Percentiles rank a stretch among this genome's conserved stretches.
These are phyloP conservation scores for Cerioporus squamosus DNA, from an alignment of 1,284 basidiomycete genomes.

Conservation along the genomic window DNA sequence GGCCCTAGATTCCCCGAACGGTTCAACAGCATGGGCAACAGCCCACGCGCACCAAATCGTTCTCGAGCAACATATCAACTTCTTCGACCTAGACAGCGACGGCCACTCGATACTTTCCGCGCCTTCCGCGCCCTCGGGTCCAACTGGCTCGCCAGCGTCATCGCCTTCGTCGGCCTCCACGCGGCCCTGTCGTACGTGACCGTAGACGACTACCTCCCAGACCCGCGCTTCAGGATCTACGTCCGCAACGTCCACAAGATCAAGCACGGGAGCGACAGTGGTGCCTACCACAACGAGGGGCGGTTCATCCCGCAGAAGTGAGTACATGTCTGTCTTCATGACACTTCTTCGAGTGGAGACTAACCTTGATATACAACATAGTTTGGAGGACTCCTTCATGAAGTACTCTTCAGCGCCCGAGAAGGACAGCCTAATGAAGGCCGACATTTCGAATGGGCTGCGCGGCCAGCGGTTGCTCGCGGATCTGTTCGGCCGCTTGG, in stretches of 20 bases:
- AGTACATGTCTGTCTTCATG: background rate
- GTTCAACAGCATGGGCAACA: conserved; percentile 2
- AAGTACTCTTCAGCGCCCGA: background rate
- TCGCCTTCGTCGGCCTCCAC: background rate
- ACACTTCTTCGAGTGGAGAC: too few relatives aligned
- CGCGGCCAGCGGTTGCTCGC: background rate
- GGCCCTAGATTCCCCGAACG: conserved; percentile 4
- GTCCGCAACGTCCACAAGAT: background rate
- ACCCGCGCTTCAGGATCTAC: conserved; percentile 1
- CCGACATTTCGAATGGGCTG: background rate
- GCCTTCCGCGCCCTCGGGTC: conserved; percentile 5
- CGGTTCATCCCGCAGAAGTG: conserved; percentile 7
- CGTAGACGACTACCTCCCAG: background rate
- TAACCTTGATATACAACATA: background rate
- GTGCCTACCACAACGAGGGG: conserved; percentile 1
- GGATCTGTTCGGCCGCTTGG: background rate
- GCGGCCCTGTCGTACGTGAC: background rate
- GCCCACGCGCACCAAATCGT: conserved; percentile 21
- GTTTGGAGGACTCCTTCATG: conserved; percentile 2
- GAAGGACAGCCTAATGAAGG: background rate
- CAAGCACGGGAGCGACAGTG: conserved; percentile 4
- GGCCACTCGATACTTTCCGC: conserved; percentile 51
- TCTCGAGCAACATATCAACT: conserved; percentile 51
- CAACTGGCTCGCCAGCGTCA: background rate
- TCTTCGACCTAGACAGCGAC: conserved; percentile 52